These are phyloP conservation scores for Penicillium tannophilum DNA, from an alignment of 495 filamentous ascomycete genomes.

Conservation along the genomic window DNA sequence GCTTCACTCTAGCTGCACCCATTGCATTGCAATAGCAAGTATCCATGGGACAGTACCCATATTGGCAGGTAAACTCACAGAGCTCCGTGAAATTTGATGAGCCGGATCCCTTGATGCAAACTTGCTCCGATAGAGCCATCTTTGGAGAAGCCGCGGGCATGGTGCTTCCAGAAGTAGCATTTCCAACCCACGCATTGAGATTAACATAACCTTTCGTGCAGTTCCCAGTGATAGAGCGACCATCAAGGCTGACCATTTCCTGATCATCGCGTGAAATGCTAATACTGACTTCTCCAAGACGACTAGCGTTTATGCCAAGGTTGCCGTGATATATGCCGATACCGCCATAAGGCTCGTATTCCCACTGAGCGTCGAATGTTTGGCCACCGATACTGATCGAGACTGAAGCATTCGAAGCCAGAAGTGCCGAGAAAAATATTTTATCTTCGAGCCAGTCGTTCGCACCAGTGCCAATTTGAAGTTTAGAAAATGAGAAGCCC, in stretches of 20 bases:
- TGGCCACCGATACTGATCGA: slow-evolving; percentile 53
- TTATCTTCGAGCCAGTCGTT: slow-evolving; percentile 30
- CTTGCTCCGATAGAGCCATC: slow-evolving; percentile 14
- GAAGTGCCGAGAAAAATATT: slow-evolving; percentile 41
- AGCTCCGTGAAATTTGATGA: slow-evolving; percentile 16
- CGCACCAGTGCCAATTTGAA: slow-evolving; percentile 15
- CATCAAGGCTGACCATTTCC: slow-evolving; percentile 33
- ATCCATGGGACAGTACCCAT: slow-evolving; percentile 24
- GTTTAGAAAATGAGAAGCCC: slow-evolving; percentile 30
- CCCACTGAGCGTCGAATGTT: slow-evolving; percentile 25
- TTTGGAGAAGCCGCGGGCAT: slow-evolving; percentile 8
- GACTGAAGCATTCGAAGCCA: slow-evolving; percentile 38
- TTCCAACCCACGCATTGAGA: slow-evolving; percentile 54
- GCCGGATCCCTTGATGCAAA: slow-evolving; percentile 18
- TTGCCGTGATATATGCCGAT: slow-evolving; percentile 54
- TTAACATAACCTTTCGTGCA: slow-evolving; percentile 55
- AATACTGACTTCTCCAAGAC: slow-evolving; percentile 54
- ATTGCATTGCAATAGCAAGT: slow-evolving; percentile 23
- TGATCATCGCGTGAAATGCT: slow-evolving; percentile 45
- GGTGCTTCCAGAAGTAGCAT: slow-evolving; percentile 16
- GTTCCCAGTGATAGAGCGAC: slow-evolving; percentile 48
- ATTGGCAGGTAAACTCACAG: slow-evolving; percentile 21
- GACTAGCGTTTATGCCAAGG: slow-evolving; percentile 47
- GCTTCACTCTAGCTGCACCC: slow-evolving; percentile 12
- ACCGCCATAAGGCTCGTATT: slow-evolving; percentile 30